Conservation (phyloP, 257 asterid genomes). For the Nicotiana paniculata region DNA sequence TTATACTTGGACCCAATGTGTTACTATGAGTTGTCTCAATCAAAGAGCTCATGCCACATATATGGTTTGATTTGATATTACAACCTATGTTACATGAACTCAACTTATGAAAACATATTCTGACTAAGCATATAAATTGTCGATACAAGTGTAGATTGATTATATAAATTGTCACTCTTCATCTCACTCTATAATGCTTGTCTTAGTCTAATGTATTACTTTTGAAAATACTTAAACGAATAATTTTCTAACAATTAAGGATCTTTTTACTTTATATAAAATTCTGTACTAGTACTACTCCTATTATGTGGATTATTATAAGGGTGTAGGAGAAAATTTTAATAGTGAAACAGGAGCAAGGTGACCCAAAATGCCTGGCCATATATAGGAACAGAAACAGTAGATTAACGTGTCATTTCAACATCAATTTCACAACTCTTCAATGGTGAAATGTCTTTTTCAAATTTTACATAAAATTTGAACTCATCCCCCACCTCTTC, state of each 20-base stretch:
- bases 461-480: not conserved
- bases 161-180: no score
- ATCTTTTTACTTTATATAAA: no score
- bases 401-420: not conserved
- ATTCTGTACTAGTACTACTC: no score
- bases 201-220: no score
- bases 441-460: conserved; percentile 3
- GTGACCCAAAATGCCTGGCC: not conserved
- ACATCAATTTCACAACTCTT: conserved; percentile 6
- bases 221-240: no score
- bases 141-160: not conserved
- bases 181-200: no score
- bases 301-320: no score
- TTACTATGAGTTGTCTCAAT: not conserved
- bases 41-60: not conserved
- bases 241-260: no score
- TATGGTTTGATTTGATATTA: not conserved
- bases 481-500: not conserved
- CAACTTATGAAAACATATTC: not conserved
- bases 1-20: not conserved
- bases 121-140: not conserved
- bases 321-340: no score
- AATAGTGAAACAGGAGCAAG: not conserved
- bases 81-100: not conserved
- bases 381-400: not conserved